Base-by-base conservation (phyloP, 2,329 filamentous ascomycete species). In the Escovopsis weberi region DNA sequence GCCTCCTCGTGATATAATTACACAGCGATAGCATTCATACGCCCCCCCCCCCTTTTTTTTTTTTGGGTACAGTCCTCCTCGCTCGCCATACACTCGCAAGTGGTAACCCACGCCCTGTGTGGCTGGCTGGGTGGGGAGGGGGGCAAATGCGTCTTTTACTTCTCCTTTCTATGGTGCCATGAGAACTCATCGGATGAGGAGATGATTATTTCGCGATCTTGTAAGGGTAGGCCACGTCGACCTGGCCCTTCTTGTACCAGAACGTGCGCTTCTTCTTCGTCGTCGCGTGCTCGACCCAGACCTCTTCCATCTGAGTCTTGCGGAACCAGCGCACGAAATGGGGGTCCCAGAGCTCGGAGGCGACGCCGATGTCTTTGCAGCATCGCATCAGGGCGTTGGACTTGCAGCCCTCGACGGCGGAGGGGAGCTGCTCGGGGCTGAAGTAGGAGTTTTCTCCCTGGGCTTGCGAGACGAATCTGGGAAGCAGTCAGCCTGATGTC, bases 311-410 rank as follows among this genome's bases (percentile, higher is more conserved):
- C 56, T 83, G 66, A 52, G 79, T 66, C 53, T 77, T 78, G 69
- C 83, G 83, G 66, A 86, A 98, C 53, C 74, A 75, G 53, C 84
- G 77, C 50, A 96, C 86, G 66, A 83, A 98, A 43, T 84, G 70
- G 33, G 91, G 91, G 65, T 98, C 91, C 91, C 91, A 98, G 18
- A 98, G 74, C 64, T 98, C 91, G 50, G 82, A 88, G 2, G 86
- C 91, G 50, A 98, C 83, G 33, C 91, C 91, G 30, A 98, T 67
- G 61, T 98, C 91, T 68, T 98, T 98, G 70, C 91, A 96, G 73
- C 89, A 96, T 45, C 91, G 84, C 80, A 96, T 93, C 51, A 98
- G 72, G 11, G 91, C 91, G 59, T 98, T 98, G 48, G 87, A 94
- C 65, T 95, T 95, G 72, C 87, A 94, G 42, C 91, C 91, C 65